A percentile compares a stretch with the other conserved stretches of the same genome.
These are phyloP conservation scores for Pseudoperonospora humuli DNA, from an alignment of 352 stramenopile species.

Conservation along the genomic window DNA sequence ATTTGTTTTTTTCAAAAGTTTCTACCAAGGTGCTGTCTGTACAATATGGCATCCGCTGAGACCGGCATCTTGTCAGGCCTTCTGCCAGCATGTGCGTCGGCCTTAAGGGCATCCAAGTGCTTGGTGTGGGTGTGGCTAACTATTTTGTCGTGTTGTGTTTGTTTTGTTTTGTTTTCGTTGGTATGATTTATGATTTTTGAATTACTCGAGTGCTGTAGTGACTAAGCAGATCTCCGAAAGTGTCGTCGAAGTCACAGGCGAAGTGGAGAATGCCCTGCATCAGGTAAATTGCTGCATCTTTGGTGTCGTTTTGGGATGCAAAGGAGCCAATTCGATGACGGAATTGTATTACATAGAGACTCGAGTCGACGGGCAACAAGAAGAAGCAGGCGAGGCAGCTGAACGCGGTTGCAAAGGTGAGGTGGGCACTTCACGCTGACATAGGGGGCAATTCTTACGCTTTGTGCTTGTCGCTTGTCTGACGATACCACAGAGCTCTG, in stretches of 20 bases:
- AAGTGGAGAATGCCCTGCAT: constrained; percentile 63
- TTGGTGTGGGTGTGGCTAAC: too few species aligned
- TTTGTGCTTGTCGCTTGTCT: constrained; percentile 1
- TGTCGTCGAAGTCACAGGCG: constrained; percentile 42
- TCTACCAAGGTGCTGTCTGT: background rate
- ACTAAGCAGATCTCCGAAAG: constrained; percentile 37
- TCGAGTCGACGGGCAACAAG: constrained; percentile 46
- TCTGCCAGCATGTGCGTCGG: constrained; percentile 43
- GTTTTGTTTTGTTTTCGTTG: background rate
- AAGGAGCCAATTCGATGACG: too few species aligned
- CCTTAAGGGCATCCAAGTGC: background rate
- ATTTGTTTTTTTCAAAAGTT: constrained; percentile 1
- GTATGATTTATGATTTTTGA: background rate
- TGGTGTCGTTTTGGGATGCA: too few species aligned
- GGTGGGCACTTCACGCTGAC: background rate
- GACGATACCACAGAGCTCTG: constrained; percentile 30
- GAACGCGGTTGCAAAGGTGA: constrained; percentile 54
- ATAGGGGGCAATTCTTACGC: background rate
- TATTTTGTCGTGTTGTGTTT: background rate
- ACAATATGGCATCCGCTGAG: constrained; percentile 15
- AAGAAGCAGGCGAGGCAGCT: constrained; percentile 54
- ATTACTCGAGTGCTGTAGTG: constrained; percentile 17
- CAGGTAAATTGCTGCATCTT: constrained; percentile 25
- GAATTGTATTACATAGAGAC: constrained; percentile 8
- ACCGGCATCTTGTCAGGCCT: constrained; percentile 42